phyloP scores from a whole-genome alignment of 352 stramenopile species.

The Phytopythium cucurbitacearum region DNA sequence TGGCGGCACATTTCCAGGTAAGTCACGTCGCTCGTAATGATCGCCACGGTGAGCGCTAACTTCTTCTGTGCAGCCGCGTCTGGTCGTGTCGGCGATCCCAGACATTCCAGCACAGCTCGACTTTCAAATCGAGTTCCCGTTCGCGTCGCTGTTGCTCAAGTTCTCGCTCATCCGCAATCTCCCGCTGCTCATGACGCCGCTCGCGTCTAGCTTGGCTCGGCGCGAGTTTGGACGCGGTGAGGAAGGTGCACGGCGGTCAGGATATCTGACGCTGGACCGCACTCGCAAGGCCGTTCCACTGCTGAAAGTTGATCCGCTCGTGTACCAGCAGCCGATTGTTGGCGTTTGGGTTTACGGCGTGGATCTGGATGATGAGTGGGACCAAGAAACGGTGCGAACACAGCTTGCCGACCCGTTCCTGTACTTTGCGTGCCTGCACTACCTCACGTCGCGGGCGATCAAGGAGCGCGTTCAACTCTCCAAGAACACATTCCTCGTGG shows the following conservation, averaged over 20 bases:
- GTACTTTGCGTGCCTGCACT: constrained; percentile 54
- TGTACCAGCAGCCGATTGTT: constrained; percentile 60
- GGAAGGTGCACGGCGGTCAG: constrained; percentile 24
- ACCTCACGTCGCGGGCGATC: constrained; percentile 41
- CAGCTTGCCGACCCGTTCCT: constrained; percentile 51
- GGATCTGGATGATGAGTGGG: constrained; percentile 46
- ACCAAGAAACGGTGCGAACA: constrained; percentile 19
- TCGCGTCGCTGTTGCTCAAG: constrained; percentile 34
- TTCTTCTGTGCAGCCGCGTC: constrained; percentile 6
- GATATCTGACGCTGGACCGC: constrained; percentile 69
- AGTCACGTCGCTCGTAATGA: background rate
- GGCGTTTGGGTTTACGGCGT: constrained; percentile 75
- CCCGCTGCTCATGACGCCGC: constrained; percentile 71
- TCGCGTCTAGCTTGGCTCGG: constrained; percentile 51
- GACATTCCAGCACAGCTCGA: constrained; percentile 35
- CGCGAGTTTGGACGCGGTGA: constrained; percentile 41
- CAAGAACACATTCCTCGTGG: constrained; percentile 61
- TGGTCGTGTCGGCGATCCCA: constrained; percentile 33
- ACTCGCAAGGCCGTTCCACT: constrained; percentile 73
- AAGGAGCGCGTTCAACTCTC: constrained; percentile 54
- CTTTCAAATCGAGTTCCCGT: constrained; percentile 37
- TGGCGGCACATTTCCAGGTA: constrained; percentile 31
- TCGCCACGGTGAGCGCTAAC: background rate
- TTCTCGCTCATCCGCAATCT: constrained; percentile 64
- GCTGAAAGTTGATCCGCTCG: constrained; percentile 66